These are phyloP conservation scores for Moesziomyces parantarcticus DNA, from an alignment of 1,284 basidiomycete genomes.

Conservation along the genomic window DNA sequence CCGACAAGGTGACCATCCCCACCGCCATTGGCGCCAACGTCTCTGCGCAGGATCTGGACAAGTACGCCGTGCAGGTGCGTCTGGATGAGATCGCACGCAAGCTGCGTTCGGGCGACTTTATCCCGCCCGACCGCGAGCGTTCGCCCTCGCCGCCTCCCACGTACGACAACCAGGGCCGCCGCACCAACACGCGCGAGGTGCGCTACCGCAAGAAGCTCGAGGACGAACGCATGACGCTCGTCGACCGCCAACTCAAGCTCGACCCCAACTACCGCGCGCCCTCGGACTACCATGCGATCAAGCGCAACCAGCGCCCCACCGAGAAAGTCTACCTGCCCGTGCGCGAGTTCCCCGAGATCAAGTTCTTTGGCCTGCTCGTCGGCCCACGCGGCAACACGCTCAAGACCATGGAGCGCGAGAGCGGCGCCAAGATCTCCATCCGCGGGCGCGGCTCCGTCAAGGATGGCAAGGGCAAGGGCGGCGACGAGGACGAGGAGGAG, in stretches of 20 bases:
- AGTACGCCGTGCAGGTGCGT: conserved; percentile 70
- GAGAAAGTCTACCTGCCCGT: conserved; percentile 99
- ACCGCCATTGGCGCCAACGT: conserved; percentile 63
- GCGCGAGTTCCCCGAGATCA: conserved; percentile 99
- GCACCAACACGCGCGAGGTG: conserved; percentile 97
- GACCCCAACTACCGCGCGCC: conserved; percentile 97
- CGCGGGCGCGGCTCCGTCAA: conserved; percentile 98
- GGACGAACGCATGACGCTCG: conserved; percentile 91
- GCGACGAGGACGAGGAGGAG: conserved; percentile 94
- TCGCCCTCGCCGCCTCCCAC: conserved; percentile 96
- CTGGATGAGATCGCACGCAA: conserved; percentile 98
- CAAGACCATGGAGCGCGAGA: conserved; percentile 99
- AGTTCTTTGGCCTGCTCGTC: conserved; percentile 98
- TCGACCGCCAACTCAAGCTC: conserved; percentile 95
- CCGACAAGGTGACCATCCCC: conserved; percentile 53
- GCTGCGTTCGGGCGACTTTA: conserved; percentile 89
- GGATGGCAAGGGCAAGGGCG: conserved; percentile 94
- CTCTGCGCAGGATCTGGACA: conserved; percentile 60
- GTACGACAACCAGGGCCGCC: conserved; percentile 94
- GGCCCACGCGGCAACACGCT: conserved; percentile 98
- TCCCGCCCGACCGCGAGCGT: conserved; percentile 93
- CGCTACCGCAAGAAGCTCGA: conserved; percentile 98
- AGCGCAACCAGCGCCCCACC: conserved; percentile 79
- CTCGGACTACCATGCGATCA: conserved; percentile 83
- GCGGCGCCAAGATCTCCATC: conserved; percentile 97